phyloP scores from a whole-genome alignment of 257 asterid genomes.

The Rubia yunnanensis region DNA sequence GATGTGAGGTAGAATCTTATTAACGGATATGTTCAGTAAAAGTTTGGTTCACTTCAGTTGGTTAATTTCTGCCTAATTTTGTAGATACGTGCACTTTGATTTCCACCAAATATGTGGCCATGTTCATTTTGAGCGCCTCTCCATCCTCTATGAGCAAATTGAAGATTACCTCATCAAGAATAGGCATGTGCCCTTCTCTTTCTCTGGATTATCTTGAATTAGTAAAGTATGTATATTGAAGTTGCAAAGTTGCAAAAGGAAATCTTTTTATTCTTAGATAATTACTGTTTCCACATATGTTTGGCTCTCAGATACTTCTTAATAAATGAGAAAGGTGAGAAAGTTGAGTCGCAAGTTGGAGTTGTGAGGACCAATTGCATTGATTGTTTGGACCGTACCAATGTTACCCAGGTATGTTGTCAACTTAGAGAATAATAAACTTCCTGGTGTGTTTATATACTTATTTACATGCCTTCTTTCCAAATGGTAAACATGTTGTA shows the following conservation, averaged over 20 bases:
- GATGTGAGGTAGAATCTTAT: conserved; percentile 50
- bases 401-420: conserved; percentile 79
- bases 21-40: background rate
- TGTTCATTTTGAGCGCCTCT: conserved; percentile 69
- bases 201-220: conserved; percentile 9
- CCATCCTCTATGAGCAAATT: conserved; percentile 70
- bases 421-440: conserved; percentile 1
- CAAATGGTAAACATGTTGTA: background rate
- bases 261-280: background rate
- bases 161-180: conserved; percentile 61
- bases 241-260: background rate
- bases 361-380: conserved; percentile 87
- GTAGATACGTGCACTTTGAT: conserved; percentile 91
- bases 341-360: conserved; percentile 69
- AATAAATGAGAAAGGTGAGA: conserved; percentile 73
- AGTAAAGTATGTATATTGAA: background rate
- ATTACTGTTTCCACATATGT: background rate
- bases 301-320: conserved; percentile 53
- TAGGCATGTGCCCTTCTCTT: conserved; percentile 37
- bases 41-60: conserved; percentile 11
- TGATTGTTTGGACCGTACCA: conserved; percentile 96
- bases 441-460: conserved; percentile 1
- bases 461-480: background rate
- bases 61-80: conserved; percentile 16
- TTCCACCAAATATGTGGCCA: conserved; percentile 93